phyloP scores from a whole-genome alignment of 305 asterid genomes.

The Andrographis paniculata region DNA sequence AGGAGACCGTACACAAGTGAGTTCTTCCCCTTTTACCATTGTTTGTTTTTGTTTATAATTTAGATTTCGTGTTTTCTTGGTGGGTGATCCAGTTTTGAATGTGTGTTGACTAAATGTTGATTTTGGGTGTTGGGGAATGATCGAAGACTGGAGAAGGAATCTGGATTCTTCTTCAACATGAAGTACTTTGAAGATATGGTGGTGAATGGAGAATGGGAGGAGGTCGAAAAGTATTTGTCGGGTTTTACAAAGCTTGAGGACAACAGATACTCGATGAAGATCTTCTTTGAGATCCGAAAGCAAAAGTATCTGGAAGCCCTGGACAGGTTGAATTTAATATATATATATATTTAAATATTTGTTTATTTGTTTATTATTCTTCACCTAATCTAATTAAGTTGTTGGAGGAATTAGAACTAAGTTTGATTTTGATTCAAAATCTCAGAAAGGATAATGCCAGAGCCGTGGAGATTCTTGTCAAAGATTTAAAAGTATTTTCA shows the following conservation, averaged over 20 bases:
- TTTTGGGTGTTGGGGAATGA: slow-evolving; percentile 15
- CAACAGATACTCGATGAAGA: slow-evolving; percentile 45
- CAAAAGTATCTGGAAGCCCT: slow-evolving; percentile 64
- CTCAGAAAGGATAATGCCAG: slow-evolving; percentile 41
- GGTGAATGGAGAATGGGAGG: slow-evolving; percentile 56
- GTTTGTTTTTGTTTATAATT: background rate
- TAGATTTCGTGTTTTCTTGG: background rate
- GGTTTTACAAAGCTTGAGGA: slow-evolving; percentile 55
- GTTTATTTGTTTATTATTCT: background rate
- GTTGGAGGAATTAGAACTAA: background rate
- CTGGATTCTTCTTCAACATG: slow-evolving; percentile 51
- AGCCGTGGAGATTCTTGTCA: slow-evolving; percentile 50
- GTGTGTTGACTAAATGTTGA: slow-evolving; percentile 5
- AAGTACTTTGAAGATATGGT: slow-evolving; percentile 47
- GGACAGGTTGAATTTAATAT: too few species aligned
- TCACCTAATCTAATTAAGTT: background rate
- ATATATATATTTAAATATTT: background rate
- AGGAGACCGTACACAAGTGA: slow-evolving; percentile 57
- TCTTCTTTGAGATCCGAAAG: slow-evolving; percentile 53
- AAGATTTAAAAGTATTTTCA: slow-evolving; percentile 47
- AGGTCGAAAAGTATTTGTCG: slow-evolving; percentile 45
- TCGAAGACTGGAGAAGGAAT: slow-evolving; percentile 58
- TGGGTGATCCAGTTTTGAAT: background rate
- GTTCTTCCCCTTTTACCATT: background rate
- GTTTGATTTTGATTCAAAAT: slow-evolving; percentile 9